These are phyloP conservation scores for Podaxis sp. DNA, from an alignment of 768 basidiomycete species.

Conservation along the genomic window DNA sequence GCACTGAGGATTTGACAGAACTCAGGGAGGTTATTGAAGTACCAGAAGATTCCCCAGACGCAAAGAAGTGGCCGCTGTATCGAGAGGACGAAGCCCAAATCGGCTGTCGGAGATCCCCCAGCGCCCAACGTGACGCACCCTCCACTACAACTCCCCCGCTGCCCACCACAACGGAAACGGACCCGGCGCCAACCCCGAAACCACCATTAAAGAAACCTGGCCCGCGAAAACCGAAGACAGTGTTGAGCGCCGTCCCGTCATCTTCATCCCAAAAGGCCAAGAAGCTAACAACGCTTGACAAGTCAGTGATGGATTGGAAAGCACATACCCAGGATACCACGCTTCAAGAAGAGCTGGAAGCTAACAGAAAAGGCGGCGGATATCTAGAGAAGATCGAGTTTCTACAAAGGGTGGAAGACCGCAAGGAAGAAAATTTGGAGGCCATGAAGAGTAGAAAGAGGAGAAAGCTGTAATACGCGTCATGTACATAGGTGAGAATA, in stretches of 20 bases:
- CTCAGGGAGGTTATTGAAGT: slow-evolving; percentile 75
- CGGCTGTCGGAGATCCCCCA: neutral
- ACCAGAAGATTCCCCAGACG: slow-evolving; percentile 69
- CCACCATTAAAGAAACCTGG: slow-evolving; percentile 48
- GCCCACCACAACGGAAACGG: slow-evolving; percentile 14
- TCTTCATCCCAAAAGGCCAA: slow-evolving; percentile 50
- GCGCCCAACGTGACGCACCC: slow-evolving; percentile 16
- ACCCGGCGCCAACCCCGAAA: slow-evolving; percentile 23
- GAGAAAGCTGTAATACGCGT: slow-evolving; percentile 29
- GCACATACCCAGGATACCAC: slow-evolving; percentile 53
- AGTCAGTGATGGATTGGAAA: slow-evolving; percentile 86
- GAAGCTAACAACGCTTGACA: slow-evolving; percentile 82
- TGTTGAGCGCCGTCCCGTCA: slow-evolving; percentile 54
- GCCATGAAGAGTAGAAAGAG: slow-evolving; percentile 57
- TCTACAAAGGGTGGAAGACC: slow-evolving; percentile 69
- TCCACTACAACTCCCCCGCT: slow-evolving; percentile 9
- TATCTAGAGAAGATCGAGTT: slow-evolving; percentile 88
- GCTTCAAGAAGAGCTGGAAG: slow-evolving; percentile 71
- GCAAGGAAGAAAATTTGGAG: slow-evolving; percentile 67
- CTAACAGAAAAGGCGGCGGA: slow-evolving; percentile 71
- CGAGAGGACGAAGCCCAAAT: neutral
- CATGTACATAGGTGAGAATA: slow-evolving; percentile 3
- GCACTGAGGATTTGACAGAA: slow-evolving; percentile 4
- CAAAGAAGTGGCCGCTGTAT: slow-evolving; percentile 68
- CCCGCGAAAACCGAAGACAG: slow-evolving; percentile 64